phyloP scores from a whole-genome alignment of 176 grass and related monocot species.

The Eleusine coracana region DNA sequence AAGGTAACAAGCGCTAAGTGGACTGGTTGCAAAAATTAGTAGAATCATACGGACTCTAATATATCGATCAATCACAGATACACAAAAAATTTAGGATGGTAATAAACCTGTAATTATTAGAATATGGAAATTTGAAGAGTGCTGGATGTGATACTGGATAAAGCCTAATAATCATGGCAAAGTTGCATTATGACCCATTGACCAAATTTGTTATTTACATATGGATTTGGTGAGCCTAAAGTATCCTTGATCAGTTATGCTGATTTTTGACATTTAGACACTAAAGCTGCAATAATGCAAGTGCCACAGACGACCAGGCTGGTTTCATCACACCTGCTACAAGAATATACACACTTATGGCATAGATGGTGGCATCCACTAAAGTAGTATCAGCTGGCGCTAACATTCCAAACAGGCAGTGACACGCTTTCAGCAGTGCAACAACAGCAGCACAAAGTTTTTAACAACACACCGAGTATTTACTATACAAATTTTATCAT shows the following conservation, averaged over 20 bases:
- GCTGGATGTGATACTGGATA: background rate
- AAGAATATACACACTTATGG: background rate
- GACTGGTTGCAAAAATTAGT: background rate
- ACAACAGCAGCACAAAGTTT: background rate
- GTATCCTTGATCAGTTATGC: background rate
- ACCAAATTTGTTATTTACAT: background rate
- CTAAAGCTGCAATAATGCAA: constrained; percentile 12
- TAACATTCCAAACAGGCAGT: constrained; percentile 12
- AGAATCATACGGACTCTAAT: background rate
- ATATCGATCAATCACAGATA: background rate
- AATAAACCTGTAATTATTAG: constrained; percentile 1
- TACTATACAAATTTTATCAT: background rate
- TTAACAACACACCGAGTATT: background rate
- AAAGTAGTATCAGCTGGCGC: background rate
- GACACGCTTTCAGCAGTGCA: background rate
- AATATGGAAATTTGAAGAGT: background rate
- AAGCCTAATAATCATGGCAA: background rate
- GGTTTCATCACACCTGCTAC: background rate
- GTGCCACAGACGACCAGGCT: background rate
- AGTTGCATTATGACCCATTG: background rate
- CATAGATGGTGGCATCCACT: constrained; percentile 24
- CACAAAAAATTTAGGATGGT: background rate
- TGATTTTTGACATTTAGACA: background rate
- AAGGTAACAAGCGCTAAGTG: constrained; percentile 1
- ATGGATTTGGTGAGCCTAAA: constrained; percentile 27